Conservation (phyloP, 2,329 filamentous ascomycete species). For the Lecanicillium sp. region DNA sequence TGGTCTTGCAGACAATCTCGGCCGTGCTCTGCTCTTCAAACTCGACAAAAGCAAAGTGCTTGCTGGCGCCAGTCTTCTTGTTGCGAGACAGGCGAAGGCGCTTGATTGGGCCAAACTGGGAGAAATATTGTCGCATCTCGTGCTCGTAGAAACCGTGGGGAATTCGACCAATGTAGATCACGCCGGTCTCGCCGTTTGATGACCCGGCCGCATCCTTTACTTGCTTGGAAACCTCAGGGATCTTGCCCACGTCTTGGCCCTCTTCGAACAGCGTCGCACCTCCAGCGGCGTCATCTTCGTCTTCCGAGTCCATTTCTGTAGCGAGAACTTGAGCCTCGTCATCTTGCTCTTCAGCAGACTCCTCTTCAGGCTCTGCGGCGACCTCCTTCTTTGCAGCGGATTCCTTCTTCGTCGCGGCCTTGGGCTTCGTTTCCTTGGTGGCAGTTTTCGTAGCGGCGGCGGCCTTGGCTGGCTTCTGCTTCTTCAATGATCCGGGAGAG, state of each 20-base stretch:
- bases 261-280: slow-evolving; percentile 30
- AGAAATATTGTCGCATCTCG: slow-evolving; percentile 89
- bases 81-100: slow-evolving; percentile 80
- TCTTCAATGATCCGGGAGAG: slow-evolving; percentile 35
- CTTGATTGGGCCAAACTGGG: slow-evolving; percentile 80
- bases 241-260: slow-evolving; percentile 43
- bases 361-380: slow-evolving; percentile 14
- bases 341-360: slow-evolving; percentile 17
- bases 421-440: slow-evolving; percentile 19
- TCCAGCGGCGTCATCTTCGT: slow-evolving; percentile 28
- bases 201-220: slow-evolving; percentile 33
- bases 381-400: slow-evolving; percentile 14
- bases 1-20: slow-evolving; percentile 85
- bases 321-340: slow-evolving; percentile 34
- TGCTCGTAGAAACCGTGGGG: slow-evolving; percentile 95
- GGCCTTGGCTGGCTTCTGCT: slow-evolving; percentile 21
- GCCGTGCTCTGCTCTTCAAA: slow-evolving; percentile 73
- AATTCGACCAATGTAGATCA: slow-evolving; percentile 84
- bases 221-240: slow-evolving; percentile 39
- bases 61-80: slow-evolving; percentile 81
- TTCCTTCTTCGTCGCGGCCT: slow-evolving; percentile 13
- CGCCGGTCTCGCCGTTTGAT: slow-evolving; percentile 53
- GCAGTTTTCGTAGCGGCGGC: slow-evolving; percentile 15
- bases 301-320: slow-evolving; percentile 34
- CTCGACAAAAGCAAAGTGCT: slow-evolving; percentile 93